Percentiles rank a stretch among this genome's conserved stretches.
These are phyloP conservation scores for Kluyveromyces sp. DNA, from an alignment of 1,139 yeast genomes.

Conservation along the genomic window DNA sequence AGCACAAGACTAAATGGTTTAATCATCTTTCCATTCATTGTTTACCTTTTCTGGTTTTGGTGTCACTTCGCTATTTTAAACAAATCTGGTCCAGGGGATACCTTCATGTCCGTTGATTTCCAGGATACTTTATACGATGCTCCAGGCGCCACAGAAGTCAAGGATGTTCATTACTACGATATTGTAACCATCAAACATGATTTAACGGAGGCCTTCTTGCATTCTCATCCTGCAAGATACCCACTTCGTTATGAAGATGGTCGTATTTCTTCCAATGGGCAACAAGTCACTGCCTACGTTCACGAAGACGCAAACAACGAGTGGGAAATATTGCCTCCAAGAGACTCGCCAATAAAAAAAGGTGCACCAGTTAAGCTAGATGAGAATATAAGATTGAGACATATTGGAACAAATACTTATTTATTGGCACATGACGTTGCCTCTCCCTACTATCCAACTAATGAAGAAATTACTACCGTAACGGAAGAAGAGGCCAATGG, in stretches of 20 bases:
- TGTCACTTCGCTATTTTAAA: constrained; percentile 75
- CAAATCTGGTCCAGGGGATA: constrained; percentile 93
- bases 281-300: constrained; percentile 76
- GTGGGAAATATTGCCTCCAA: constrained; percentile 80
- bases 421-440: constrained; percentile 94
- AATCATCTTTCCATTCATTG: constrained; percentile 69
- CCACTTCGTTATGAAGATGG: constrained; percentile 96
- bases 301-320: constrained; percentile 60
- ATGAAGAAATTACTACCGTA: constrained; percentile 83
- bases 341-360: constrained; percentile 34
- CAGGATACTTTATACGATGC: constrained; percentile 88
- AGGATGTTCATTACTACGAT: constrained; percentile 68
- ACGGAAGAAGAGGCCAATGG: constrained; percentile 49
- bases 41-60: constrained; percentile 90
- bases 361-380: constrained; percentile 49
- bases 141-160: constrained; percentile 63
- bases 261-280: constrained; percentile 89
- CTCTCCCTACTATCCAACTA: constrained; percentile 84
- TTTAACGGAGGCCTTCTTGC: constrained; percentile 66
- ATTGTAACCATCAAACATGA: constrained; percentile 68
- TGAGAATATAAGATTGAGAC: constrained; percentile 72
- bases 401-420: constrained; percentile 70
- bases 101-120: constrained; percentile 86
- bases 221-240: constrained; percentile 66
- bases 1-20: constrained; percentile 66